Conservation (phyloP, 495 filamentous ascomycete species). For the Neurospora sp. region DNA sequence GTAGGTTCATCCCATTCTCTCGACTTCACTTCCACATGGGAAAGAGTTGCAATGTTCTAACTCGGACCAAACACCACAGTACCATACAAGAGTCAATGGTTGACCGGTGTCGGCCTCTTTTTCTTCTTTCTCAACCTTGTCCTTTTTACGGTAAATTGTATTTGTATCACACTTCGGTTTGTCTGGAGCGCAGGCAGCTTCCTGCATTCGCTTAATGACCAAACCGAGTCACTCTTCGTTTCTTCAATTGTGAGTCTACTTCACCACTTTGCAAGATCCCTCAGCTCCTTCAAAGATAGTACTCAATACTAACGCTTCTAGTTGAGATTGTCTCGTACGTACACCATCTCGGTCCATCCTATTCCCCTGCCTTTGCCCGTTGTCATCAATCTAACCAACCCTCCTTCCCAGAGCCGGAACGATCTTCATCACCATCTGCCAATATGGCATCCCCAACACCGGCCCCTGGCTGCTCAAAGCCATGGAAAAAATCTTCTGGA, state of each 20-base stretch:
- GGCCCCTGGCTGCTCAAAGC: constrained; percentile 58
- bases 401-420: constrained; percentile 45
- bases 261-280: background rate
- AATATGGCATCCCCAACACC: constrained; percentile 60
- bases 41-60: background rate
- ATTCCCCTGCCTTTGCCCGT: background rate
- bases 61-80: constrained; percentile 31
- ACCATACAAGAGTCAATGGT: constrained; percentile 57
- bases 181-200: constrained; percentile 62
- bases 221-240: constrained; percentile 71
- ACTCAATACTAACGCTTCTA: background rate
- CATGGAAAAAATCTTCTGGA: constrained; percentile 63
- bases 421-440: constrained; percentile 68
- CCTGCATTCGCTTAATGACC: constrained; percentile 60
- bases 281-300: background rate
- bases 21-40: background rate
- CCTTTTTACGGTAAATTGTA: constrained; percentile 60
- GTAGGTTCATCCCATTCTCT: constrained; percentile 33
- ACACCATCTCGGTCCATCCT: background rate
- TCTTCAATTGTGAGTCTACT: constrained; percentile 48
- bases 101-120: constrained; percentile 60
- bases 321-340: constrained; percentile 35
- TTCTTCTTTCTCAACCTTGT: constrained; percentile 69
- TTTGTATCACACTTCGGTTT: constrained; percentile 60
- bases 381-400: background rate